Evolutionary conservation across 2,329 filamentous ascomycete species (phyloP).

Genomic region (Diaporthe sp.): DNA sequence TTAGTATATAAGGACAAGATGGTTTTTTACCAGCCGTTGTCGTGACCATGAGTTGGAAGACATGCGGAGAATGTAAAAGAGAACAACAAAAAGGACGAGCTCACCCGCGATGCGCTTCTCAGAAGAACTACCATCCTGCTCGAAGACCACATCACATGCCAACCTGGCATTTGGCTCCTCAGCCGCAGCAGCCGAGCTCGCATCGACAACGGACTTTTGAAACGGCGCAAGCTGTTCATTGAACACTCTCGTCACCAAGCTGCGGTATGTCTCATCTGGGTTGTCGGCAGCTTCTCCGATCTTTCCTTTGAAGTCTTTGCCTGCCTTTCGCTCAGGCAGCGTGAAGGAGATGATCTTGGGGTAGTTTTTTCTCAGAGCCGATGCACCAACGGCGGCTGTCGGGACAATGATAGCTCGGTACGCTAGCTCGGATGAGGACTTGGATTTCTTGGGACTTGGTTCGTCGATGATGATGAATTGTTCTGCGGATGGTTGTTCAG

Average conservation of each 20-base stretch:
- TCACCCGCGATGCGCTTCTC: neutral
- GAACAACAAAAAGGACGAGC: no score
- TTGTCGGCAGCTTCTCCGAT: neutral
- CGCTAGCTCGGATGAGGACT: rapidly evolving
- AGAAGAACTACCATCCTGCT: neutral
- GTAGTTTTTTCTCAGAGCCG: neutral
- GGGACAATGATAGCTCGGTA: neutral
- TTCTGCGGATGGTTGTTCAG: neutral
- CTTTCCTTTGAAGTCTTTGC: neutral
- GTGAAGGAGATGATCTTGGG: neutral
- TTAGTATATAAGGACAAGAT: neutral
- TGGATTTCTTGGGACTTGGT: rapidly evolving
- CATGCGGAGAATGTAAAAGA: neutral
- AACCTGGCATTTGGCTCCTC: no score
- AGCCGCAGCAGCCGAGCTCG: neutral
- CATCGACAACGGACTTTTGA: neutral
- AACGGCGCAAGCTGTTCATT: neutral
- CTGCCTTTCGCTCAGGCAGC: neutral
- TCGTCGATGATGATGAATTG: conserved; percentile 3
- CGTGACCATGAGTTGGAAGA: neutral
- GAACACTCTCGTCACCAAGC: neutral
- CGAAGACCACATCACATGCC: neutral
- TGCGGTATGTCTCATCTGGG: neutral
- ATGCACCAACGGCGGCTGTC: neutral
- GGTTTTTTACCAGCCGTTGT: no score